Evolutionary conservation across 768 basidiomycete genomes (phyloP).

Genomic region (Russula sp.): DNA sequence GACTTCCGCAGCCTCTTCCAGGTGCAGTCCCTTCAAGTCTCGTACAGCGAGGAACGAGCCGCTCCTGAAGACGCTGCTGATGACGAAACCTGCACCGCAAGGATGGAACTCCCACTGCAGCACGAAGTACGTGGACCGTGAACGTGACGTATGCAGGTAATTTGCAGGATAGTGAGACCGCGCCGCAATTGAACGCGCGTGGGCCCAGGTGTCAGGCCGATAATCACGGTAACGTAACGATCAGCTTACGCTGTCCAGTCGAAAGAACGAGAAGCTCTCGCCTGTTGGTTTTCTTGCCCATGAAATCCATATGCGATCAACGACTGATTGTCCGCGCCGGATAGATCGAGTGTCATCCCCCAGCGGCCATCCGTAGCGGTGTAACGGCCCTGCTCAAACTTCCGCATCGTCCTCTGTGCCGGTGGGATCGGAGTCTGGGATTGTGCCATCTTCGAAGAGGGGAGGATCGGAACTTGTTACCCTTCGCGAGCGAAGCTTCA

Average conservation of each 20-base stretch:
- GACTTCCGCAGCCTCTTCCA: background rate
- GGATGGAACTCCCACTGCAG: constrained; percentile 23
- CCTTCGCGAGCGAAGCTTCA: too few relatives aligned
- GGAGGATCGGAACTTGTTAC: background rate
- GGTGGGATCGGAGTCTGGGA: background rate
- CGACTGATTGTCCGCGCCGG: constrained; percentile 23
- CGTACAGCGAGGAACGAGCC: constrained; percentile 13
- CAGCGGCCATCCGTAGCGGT: constrained; percentile 27
- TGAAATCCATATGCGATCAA: constrained; percentile 26
- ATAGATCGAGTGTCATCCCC: constrained; percentile 30
- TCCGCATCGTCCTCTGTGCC: background rate
- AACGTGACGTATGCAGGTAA: too few relatives aligned
- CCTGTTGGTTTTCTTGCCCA: constrained; percentile 31
- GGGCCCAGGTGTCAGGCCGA: background rate
- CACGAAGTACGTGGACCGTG: too few relatives aligned
- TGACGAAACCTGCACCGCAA: constrained; percentile 22
- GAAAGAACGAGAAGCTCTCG: background rate
- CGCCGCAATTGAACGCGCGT: too few relatives aligned
- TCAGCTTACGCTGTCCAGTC: background rate
- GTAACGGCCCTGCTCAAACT: constrained; percentile 27
- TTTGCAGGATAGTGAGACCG: too few relatives aligned
- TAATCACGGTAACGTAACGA: background rate
- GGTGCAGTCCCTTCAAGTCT: constrained; percentile 16
- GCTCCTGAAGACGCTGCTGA: constrained; percentile 14
- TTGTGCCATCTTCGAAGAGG: background rate